Conservation (phyloP, 495 filamentous ascomycete genomes). For the Penicillium bialowiezense region DNA sequence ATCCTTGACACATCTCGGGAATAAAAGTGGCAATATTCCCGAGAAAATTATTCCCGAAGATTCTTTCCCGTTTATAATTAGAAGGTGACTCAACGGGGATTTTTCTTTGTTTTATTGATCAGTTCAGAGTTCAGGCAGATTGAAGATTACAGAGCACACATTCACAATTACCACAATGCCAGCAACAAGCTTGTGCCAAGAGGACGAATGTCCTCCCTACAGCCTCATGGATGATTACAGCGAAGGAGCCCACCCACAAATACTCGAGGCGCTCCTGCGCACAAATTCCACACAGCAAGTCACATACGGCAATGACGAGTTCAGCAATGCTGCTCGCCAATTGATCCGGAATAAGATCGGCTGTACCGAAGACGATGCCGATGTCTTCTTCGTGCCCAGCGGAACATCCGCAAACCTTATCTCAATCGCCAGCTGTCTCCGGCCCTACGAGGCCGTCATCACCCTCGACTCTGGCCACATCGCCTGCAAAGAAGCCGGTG, state of each 20-base stretch:
- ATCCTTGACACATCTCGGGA: slow-evolving; percentile 19
- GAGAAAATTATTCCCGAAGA: slow-evolving; percentile 15
- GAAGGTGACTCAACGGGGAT: background rate
- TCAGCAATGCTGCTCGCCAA: slow-evolving; percentile 28
- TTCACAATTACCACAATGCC: slow-evolving; percentile 14
- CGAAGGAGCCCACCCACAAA: slow-evolving; percentile 44
- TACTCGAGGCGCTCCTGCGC: slow-evolving; percentile 38
- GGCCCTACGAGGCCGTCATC: slow-evolving; percentile 43
- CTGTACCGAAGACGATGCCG: slow-evolving; percentile 34
- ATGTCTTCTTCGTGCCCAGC: slow-evolving; percentile 44
- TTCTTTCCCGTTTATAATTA: slow-evolving; percentile 1
- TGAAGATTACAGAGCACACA: background rate
- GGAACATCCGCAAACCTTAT: slow-evolving; percentile 45
- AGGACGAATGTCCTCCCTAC: slow-evolving; percentile 32
- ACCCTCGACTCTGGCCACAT: slow-evolving; percentile 43
- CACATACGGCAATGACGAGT: slow-evolving; percentile 40
- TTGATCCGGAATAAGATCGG: slow-evolving; percentile 31
- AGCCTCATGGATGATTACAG: slow-evolving; percentile 48
- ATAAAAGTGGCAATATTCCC: slow-evolving; percentile 24
- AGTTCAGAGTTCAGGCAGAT: too few relatives aligned
- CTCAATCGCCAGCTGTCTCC: slow-evolving; percentile 42
- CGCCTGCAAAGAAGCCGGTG: slow-evolving; percentile 42
- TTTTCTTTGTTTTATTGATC: slow-evolving; percentile 1
- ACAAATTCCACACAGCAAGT: slow-evolving; percentile 40
- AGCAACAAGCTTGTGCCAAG: slow-evolving; percentile 28